Evolutionary conservation across 768 basidiomycete genomes (phyloP).

Genomic region (Tricholoma sp.): DNA sequence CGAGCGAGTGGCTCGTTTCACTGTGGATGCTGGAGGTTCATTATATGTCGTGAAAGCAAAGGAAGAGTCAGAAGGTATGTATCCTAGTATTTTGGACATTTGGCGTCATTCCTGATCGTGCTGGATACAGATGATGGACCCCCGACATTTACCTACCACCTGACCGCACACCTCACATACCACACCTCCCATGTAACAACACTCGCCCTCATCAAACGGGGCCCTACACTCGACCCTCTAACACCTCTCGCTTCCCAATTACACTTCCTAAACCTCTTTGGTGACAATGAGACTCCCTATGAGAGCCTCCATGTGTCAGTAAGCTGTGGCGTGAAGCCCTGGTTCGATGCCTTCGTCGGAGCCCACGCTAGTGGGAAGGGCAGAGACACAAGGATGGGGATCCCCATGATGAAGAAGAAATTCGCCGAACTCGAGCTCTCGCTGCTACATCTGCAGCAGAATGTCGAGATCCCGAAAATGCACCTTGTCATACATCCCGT

Average conservation of each 20-base stretch:
- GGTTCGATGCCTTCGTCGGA: background rate
- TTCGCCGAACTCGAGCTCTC: slow-evolving; percentile 97
- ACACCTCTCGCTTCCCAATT: slow-evolving; percentile 79
- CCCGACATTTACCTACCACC: slow-evolving; percentile 56
- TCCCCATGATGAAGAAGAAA: slow-evolving; percentile 98
- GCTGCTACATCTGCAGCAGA: slow-evolving; percentile 92
- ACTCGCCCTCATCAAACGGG: slow-evolving; percentile 92
- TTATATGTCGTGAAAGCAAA: slow-evolving; percentile 79
- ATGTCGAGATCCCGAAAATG: slow-evolving; percentile 98
- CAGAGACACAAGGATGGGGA: slow-evolving; percentile 83
- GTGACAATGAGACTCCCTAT: slow-evolving; percentile 85
- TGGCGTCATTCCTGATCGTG: slow-evolving; percentile 10
- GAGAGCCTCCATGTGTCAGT: slow-evolving; percentile 81
- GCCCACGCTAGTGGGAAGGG: background rate
- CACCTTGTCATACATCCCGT: slow-evolving; percentile 87
- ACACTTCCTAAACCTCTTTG: slow-evolving; percentile 89
- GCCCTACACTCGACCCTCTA: slow-evolving; percentile 74
- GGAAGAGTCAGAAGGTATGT: slow-evolving; percentile 68
- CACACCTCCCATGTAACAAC: slow-evolving; percentile 77
- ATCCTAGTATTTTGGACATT: background rate
- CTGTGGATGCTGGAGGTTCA: slow-evolving; percentile 67
- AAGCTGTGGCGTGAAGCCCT: background rate
- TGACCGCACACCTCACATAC: slow-evolving; percentile 73
- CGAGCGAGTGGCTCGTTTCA: slow-evolving; percentile 71
- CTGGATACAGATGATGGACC: slow-evolving; percentile 47